phyloP scores from a whole-genome alignment of 2,329 filamentous ascomycete species.

The Aspergillus pseudonomiae region DNA sequence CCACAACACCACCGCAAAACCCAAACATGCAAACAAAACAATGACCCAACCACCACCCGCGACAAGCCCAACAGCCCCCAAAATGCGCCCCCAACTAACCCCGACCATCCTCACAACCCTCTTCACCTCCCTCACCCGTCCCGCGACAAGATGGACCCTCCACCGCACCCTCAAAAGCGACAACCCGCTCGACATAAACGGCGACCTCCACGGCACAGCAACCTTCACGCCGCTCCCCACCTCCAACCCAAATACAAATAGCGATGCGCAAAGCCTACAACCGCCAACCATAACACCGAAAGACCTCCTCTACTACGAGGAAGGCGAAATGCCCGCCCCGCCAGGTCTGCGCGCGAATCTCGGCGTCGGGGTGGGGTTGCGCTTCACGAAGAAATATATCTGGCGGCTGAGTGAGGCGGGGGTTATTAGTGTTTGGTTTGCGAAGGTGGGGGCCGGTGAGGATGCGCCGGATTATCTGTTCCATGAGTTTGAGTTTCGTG shows the following conservation, averaged over 20 bases:
- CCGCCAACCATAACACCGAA: slow-evolving; percentile 15
- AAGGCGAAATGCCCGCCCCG: slow-evolving; percentile 42
- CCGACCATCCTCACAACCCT: background rate
- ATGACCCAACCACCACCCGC: background rate
- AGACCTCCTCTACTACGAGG: slow-evolving; percentile 47
- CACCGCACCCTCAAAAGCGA: slow-evolving; percentile 44
- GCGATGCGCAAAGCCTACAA: background rate
- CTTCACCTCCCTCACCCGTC: slow-evolving; percentile 33
- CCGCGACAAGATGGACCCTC: slow-evolving; percentile 38
- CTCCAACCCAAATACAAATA: background rate
- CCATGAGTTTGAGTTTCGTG: slow-evolving; percentile 44
- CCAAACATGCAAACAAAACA: background rate
- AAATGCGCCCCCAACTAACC: background rate
- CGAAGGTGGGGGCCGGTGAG: slow-evolving; percentile 34
- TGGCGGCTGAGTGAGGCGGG: slow-evolving; percentile 40
- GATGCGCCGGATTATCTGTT: slow-evolving; percentile 48
- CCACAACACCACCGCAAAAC: background rate
- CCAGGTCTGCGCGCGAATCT: background rate
- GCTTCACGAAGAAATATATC: slow-evolving; percentile 49
- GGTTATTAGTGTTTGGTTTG: slow-evolving; percentile 49
- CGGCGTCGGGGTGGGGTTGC: slow-evolving; percentile 27
- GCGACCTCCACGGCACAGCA: slow-evolving; percentile 44
- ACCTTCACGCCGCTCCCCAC: slow-evolving; percentile 35
- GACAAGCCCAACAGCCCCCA: background rate
- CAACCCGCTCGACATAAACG: slow-evolving; percentile 45